Conservation (phyloP, 78 protist species). For the Dictyostelium firmibasis region DNA sequence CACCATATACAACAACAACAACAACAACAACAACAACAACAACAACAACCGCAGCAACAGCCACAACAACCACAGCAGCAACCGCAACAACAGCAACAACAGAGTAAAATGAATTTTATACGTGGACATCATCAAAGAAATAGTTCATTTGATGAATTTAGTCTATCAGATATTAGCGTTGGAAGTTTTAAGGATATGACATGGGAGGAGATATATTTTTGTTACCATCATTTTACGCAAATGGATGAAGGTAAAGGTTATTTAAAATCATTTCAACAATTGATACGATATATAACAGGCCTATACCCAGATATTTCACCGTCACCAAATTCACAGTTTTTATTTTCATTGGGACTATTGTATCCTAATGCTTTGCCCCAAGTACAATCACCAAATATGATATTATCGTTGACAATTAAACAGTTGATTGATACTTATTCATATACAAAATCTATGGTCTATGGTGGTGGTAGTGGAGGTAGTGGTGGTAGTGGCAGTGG, state of each 20-base stretch:
- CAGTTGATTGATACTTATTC: slow-evolving; percentile 34
- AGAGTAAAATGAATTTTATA: background rate
- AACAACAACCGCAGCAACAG: background rate
- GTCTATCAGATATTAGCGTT: background rate
- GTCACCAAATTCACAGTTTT: slow-evolving; percentile 32
- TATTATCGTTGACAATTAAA: background rate
- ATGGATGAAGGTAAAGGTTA: slow-evolving; percentile 52
- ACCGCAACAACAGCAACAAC: background rate
- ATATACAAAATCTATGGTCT: slow-evolving; percentile 23
- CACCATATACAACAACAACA: background rate
- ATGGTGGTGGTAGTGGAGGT: background rate
- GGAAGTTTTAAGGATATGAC: slow-evolving; percentile 23
- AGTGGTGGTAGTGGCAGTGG: too few species aligned
- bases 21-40: background rate
- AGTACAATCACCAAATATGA: background rate
- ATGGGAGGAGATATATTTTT: slow-evolving; percentile 68
- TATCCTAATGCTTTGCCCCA: slow-evolving; percentile 28
- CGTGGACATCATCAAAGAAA: slow-evolving; percentile 69
- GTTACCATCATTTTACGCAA: slow-evolving; percentile 38
- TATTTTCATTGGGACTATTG: slow-evolving; percentile 25
- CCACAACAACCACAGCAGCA: background rate
- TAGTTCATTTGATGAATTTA: slow-evolving; percentile 22
- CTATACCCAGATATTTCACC: slow-evolving; percentile 11
- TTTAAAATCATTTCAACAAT: slow-evolving; percentile 36
- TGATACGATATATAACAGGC: slow-evolving; percentile 9